Conservation (phyloP, 176 grass and related monocot species). For the Ensete glaucum region DNA sequence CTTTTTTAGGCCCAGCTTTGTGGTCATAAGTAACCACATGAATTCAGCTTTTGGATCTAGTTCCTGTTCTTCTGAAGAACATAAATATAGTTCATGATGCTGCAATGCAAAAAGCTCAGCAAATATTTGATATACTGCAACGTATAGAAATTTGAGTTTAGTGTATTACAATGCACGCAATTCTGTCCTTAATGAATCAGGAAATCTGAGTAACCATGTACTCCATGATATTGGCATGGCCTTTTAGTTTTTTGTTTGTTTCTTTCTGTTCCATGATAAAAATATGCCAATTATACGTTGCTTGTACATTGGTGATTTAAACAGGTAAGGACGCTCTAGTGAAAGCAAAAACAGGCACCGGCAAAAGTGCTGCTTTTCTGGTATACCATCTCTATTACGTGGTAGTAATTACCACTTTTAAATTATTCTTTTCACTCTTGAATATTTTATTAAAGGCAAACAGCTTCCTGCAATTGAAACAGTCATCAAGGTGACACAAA, state of each 20-base stretch:
- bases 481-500: constrained; percentile 62
- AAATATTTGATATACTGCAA: background rate
- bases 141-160: background rate
- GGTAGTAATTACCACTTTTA: background rate
- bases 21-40: no score
- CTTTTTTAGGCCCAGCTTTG: no score
- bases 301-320: background rate
- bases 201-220: background rate
- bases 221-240: background rate
- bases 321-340: constrained; percentile 90
- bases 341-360: constrained; percentile 89
- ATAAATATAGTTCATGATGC: no score
- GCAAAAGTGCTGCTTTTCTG: constrained; percentile 93
- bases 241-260: background rate
- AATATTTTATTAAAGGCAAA: constrained; percentile 47
- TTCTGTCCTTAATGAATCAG: background rate
- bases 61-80: no score
- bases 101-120: no score
- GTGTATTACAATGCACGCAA: background rate
- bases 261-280: background rate
- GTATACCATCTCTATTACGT: constrained; percentile 30
- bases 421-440: background rate
- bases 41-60: no score
- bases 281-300: background rate
- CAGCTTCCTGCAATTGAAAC: constrained; percentile 99